phyloP scores from a whole-genome alignment of 257 asterid species.

The Parsonsia alboflavescens region DNA sequence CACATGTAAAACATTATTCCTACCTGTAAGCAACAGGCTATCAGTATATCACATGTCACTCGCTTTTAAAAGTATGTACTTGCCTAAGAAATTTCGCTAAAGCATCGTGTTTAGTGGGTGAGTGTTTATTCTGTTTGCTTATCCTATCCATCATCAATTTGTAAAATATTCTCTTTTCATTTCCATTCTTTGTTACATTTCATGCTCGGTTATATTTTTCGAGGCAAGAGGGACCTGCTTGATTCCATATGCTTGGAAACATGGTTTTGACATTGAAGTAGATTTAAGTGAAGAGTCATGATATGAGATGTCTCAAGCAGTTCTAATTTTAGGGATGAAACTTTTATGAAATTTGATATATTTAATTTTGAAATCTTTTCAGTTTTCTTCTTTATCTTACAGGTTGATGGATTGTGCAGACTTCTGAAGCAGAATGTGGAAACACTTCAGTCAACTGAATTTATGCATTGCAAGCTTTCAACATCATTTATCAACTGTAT shows the following conservation, averaged over 20 bases:
- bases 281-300: not conserved
- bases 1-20: not conserved
- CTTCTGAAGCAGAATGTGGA: constrained; percentile 60
- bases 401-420: constrained; percentile 87
- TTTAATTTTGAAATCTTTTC: constrained; percentile 22
- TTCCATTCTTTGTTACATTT: not conserved
- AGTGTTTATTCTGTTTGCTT: not conserved
- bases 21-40: not conserved
- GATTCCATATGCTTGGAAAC: not conserved
- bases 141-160: not conserved
- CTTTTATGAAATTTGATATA: constrained; percentile 1
- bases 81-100: not conserved
- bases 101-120: not conserved
- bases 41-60: no score
- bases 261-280: not conserved
- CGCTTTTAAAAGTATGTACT: not conserved
- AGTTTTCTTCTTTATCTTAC: constrained; percentile 26
- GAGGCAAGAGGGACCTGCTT: not conserved
- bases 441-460: constrained; percentile 61
- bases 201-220: not conserved
- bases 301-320: not conserved
- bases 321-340: not conserved
- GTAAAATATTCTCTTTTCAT: not conserved
- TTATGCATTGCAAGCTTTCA: constrained; percentile 87
- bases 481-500: constrained; percentile 55